Evolutionary conservation across 2,329 filamentous ascomycete genomes (phyloP).

Genomic region (Lecanosticta acicola): DNA sequence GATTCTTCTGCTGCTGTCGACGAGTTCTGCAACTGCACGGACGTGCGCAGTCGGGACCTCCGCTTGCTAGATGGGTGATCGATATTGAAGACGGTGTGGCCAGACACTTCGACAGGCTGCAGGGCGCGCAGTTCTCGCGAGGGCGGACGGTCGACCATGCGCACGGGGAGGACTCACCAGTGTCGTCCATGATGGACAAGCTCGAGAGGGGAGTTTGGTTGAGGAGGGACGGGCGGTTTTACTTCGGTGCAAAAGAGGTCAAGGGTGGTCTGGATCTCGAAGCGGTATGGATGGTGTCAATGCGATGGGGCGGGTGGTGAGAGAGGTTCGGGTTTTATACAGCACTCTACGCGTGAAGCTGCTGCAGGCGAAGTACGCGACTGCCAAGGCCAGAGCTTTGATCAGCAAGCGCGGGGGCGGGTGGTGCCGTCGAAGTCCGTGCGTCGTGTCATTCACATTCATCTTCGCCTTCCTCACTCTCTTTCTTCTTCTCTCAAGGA

Average conservation of each 20-base stretch:
- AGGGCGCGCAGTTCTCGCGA: slow-evolving; percentile 2
- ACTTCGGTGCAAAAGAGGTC: background rate
- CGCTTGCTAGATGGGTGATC: no score
- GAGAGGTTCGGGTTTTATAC: no score
- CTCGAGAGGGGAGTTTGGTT: background rate
- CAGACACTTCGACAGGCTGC: slow-evolving; percentile 10
- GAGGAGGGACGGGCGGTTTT: background rate
- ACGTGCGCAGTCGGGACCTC: no score
- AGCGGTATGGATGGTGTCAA: background rate
- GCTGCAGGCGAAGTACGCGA: background rate
- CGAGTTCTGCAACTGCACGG: no score
- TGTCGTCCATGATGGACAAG: slow-evolving; percentile 17
- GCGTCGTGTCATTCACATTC: background rate
- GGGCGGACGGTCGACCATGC: background rate
- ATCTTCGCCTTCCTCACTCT: background rate
- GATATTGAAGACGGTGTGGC: slow-evolving; percentile 12
- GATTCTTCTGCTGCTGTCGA: no score
- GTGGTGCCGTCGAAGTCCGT: background rate
- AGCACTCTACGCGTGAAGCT: no score
- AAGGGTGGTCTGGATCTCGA: background rate
- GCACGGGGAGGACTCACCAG: slow-evolving; percentile 13
- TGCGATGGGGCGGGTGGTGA: background rate
- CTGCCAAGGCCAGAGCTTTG: background rate
- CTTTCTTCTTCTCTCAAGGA: slow-evolving; percentile 32
- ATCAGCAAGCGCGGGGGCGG: no score